A percentile compares a stretch with the other conserved stretches of the same genome.
phyloP scores from a whole-genome alignment of 1,284 basidiomycete species.

The Puccinia brachypodii region DNA sequence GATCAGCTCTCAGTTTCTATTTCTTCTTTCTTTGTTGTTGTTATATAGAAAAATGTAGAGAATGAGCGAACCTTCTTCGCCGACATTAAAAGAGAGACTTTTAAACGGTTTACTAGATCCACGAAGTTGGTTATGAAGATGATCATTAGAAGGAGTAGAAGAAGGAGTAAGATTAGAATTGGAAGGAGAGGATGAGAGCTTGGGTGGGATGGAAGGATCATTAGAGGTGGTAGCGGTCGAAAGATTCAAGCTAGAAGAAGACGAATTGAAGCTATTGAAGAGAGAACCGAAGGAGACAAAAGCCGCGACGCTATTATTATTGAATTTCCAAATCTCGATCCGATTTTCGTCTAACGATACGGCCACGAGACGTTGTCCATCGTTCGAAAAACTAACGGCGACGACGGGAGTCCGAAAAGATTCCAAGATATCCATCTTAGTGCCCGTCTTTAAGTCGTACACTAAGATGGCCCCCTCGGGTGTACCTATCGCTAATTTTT shows the following conservation, averaged over 20 bases:
- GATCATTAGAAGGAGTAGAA: not conserved
- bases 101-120: conserved; percentile 69
- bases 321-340: conserved; percentile 58
- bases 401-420: conserved; percentile 77
- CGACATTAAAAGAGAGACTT: conserved; percentile 68
- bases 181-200: not conserved
- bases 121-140: not conserved
- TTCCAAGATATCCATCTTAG: conserved; percentile 89
- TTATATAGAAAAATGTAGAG: conserved; percentile 10
- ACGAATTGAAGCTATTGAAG: conserved; percentile 58
- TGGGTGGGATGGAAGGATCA: too few species aligned
- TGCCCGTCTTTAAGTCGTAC: conserved; percentile 96
- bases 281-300: conserved; percentile 62
- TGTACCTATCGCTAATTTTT: conserved; percentile 89
- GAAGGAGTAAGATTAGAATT: not conserved
- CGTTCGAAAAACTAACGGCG: conserved; percentile 84
- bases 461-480: conserved; percentile 79
- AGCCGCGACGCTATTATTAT: too few species aligned
- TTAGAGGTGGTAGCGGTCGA: conserved; percentile 38
- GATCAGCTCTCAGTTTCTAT: not conserved
- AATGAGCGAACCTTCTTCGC: conserved; percentile 58
- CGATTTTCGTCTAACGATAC: conserved; percentile 73
- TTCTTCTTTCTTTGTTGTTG: not conserved
- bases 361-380: conserved; percentile 84
- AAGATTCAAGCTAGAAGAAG: conserved; percentile 50